A percentile compares a stretch with the other conserved stretches of the same genome.
These are phyloP conservation scores for Trifolium fragiferum DNA, from an alignment of 306 rosid species.

Conservation along the genomic window DNA sequence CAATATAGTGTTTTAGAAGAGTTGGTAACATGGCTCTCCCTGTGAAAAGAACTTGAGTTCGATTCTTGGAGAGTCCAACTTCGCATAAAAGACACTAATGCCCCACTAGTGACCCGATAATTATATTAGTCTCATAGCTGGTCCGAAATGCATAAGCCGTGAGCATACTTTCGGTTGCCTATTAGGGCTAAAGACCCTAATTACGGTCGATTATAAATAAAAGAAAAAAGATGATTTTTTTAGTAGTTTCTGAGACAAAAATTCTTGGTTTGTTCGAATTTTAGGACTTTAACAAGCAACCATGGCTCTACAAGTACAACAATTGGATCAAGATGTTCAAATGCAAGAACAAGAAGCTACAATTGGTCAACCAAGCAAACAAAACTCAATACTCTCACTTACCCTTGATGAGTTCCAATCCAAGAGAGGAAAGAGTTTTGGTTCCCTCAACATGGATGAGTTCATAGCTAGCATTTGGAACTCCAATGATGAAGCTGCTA, in stretches of 20 bases:
- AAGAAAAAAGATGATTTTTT: no score
- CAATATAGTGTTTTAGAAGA: not conserved
- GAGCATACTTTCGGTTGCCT: not conserved
- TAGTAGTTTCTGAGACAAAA: constrained; percentile 29
- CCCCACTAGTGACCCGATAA: not conserved
- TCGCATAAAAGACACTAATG: not conserved
- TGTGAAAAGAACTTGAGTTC: not conserved
- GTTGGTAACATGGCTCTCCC: not conserved
- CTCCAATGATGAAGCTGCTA: constrained; percentile 42
- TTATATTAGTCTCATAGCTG: not conserved
- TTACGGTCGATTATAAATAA: not conserved
- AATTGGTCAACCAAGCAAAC: constrained; percentile 38
- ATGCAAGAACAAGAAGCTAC: constrained; percentile 34
- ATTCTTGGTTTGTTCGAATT: constrained; percentile 11
- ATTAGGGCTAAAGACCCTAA: not conserved
- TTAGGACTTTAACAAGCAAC: constrained; percentile 14
- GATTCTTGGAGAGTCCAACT: not conserved
- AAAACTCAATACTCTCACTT: constrained; percentile 51
- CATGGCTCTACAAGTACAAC: constrained; percentile 30
- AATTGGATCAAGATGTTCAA: constrained; percentile 38
- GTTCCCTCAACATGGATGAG: constrained; percentile 78
- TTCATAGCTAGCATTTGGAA: constrained; percentile 71
- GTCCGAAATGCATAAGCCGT: not conserved
- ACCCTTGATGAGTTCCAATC: constrained; percentile 64
- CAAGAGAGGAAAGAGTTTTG: constrained; percentile 61